Conservation (phyloP, 306 rosid genomes). For the Citrullus mucosospermus region DNA sequence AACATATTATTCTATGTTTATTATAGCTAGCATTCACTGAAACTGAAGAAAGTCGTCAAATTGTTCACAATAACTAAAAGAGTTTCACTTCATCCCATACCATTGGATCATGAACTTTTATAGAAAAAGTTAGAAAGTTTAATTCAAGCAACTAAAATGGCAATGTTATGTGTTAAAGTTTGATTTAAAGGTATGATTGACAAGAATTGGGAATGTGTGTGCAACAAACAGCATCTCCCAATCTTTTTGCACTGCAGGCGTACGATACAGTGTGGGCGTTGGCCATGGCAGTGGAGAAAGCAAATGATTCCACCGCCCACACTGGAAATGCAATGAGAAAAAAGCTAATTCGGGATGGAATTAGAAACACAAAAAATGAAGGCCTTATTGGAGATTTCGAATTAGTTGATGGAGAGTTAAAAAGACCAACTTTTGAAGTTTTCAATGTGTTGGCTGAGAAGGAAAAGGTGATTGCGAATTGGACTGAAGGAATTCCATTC, state of each 20-base stretch:
- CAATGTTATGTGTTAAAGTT: too few relatives aligned
- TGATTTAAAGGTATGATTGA: too few relatives aligned
- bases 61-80: too few relatives aligned
- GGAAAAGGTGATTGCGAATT: neutral
- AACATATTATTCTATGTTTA: too few relatives aligned
- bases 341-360: neutral
- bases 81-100: too few relatives aligned
- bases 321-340: neutral
- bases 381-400: neutral
- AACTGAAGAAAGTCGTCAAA: too few relatives aligned
- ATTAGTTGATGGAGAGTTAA: neutral
- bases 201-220: neutral
- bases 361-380: neutral
- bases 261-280: slow-evolving; percentile 26
- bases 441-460: neutral
- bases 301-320: neutral
- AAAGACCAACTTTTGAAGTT: neutral
- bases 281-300: slow-evolving; percentile 1
- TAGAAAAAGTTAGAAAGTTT: too few relatives aligned
- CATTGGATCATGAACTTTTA: too few relatives aligned
- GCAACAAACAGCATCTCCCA: neutral
- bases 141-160: too few relatives aligned
- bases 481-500: neutral
- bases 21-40: too few relatives aligned
- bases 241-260: slow-evolving; percentile 25